Percentiles rank a stretch among this genome's conserved stretches.
phyloP scores from a whole-genome alignment of 495 filamentous ascomycete species.

The Daldinia loculata region DNA sequence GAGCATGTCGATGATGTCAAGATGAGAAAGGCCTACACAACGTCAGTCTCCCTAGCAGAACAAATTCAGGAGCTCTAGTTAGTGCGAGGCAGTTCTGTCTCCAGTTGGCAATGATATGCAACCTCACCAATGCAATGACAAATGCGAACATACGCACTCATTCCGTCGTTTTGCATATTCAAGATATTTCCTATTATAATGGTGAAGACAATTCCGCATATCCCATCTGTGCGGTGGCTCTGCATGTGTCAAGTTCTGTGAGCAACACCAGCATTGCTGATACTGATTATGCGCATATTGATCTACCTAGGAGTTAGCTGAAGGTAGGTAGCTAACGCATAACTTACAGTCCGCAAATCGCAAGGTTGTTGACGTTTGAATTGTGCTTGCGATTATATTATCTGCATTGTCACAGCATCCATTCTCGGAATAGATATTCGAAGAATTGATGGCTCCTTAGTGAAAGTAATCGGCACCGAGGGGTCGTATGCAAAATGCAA shows the following conservation, averaged over 20 bases:
- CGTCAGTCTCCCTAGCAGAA: slow-evolving; percentile 52
- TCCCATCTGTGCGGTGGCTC: slow-evolving; percentile 37
- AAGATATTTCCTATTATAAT: neutral
- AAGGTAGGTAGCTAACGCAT: neutral
- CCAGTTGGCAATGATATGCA: neutral
- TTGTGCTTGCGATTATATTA: neutral
- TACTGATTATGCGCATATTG: slow-evolving; percentile 30
- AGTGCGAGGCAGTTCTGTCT: slow-evolving; percentile 27
- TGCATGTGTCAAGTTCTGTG: slow-evolving; percentile 8
- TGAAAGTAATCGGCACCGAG: slow-evolving; percentile 1
- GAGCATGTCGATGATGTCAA: slow-evolving; percentile 44
- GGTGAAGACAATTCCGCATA: slow-evolving; percentile 4
- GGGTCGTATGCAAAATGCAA: neutral
- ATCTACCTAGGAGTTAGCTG: neutral
- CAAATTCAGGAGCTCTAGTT: slow-evolving; percentile 48
- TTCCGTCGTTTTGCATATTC: no score
- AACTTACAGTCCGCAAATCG: neutral
- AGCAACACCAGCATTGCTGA: neutral
- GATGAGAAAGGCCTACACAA: slow-evolving; percentile 48
- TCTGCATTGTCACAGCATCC: neutral
- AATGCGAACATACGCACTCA: no score
- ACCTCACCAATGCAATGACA: neutral
- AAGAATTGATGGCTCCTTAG: slow-evolving; percentile 3
- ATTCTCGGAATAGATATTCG: neutral
- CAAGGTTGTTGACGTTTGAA: neutral